Base-by-base conservation (phyloP, 495 filamentous ascomycete genomes). In the Podospora conica region DNA sequence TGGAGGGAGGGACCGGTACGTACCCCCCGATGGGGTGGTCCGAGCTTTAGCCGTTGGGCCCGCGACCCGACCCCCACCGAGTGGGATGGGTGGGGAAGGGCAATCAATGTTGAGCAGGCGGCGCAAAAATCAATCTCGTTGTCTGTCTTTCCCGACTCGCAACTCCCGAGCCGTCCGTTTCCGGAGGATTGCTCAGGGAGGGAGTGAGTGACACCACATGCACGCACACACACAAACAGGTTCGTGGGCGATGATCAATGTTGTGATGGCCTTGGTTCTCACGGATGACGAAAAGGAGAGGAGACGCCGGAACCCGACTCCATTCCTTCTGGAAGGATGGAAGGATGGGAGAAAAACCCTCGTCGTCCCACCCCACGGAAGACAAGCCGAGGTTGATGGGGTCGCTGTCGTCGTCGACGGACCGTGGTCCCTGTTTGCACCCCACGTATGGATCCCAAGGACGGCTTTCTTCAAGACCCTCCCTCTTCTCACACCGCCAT, bases 1-100 rank as follows among this genome's bases (percentile, higher is more conserved):
- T 40, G 24, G 63, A 65, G 48, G 27, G 63, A 33, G 24, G 31
- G 40, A 27, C 40, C 22, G 65, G 58, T 61, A 55, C 58, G 48
- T 66, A 53, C 59, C 63, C 29, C 10, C 40, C 29, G 59, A 31
- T 33, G 10, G 0, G 25, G 11, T 63, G 53, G 61, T 53, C 61
- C 61, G 22, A 56, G 61, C 61, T 29, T 21, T 3, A 3, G 3
- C 0, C 0, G 33, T 4, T 48, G 12, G 33, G 25, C 3, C 25
- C 3, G 25, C 25, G 25, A 27, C 6, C 15, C 12, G 33, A n/a
- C 33, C 40, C 40, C 40, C 40, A 48, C 40, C 40, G 40, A 48
- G 40, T 48, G 40, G 40, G 40, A 48, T 48, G 40, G 40, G 40
- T 48, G 40, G 40, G 40, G 40, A 48, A n/a, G 40, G 40, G 18